phyloP scores from a whole-genome alignment of 768 basidiomycete species.

The Auricularia auricula-judae region DNA sequence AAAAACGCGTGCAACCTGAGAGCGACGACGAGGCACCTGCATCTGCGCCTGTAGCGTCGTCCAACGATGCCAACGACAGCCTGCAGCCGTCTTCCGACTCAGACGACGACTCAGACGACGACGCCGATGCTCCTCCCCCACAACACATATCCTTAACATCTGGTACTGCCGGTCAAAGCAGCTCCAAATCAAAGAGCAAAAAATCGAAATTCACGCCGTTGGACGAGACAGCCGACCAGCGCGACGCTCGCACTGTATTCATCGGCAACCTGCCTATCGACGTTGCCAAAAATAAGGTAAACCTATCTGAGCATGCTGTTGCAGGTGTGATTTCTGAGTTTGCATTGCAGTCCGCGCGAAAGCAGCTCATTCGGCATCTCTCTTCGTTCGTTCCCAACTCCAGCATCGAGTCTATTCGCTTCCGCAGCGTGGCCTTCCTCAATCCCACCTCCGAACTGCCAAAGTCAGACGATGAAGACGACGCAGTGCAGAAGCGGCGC shows the following conservation, averaged over 20 bases:
- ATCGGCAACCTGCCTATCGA: slow-evolving; percentile 79
- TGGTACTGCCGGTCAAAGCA: slow-evolving; percentile 14
- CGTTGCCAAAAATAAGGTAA: slow-evolving; percentile 65
- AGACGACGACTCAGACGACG: neutral
- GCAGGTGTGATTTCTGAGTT: neutral
- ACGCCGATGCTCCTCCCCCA: neutral
- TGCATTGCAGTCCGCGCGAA: slow-evolving; percentile 49
- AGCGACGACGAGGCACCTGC: too few species aligned
- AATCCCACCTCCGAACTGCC: slow-evolving; percentile 61
- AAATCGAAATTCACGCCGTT: slow-evolving; percentile 43
- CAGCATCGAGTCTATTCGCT: slow-evolving; percentile 86
- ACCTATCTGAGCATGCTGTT: slow-evolving; percentile 14
- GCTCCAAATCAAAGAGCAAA: slow-evolving; percentile 23
- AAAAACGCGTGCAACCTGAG: neutral
- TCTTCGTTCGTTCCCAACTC: slow-evolving; percentile 57
- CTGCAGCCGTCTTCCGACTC: neutral
- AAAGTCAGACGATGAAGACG: slow-evolving; percentile 24
- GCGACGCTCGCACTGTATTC: slow-evolving; percentile 81
- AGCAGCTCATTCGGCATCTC: slow-evolving; percentile 69
- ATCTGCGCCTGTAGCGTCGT: neutral
- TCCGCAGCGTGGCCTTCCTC: slow-evolving; percentile 88
- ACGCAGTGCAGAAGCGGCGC: slow-evolving; percentile 21
- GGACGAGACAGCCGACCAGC: slow-evolving; percentile 61
- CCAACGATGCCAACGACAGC: neutral
- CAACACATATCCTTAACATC: neutral